Base-by-base conservation (phyloP, 495 filamentous ascomycete species). In the Daldinia concentrica region DNA sequence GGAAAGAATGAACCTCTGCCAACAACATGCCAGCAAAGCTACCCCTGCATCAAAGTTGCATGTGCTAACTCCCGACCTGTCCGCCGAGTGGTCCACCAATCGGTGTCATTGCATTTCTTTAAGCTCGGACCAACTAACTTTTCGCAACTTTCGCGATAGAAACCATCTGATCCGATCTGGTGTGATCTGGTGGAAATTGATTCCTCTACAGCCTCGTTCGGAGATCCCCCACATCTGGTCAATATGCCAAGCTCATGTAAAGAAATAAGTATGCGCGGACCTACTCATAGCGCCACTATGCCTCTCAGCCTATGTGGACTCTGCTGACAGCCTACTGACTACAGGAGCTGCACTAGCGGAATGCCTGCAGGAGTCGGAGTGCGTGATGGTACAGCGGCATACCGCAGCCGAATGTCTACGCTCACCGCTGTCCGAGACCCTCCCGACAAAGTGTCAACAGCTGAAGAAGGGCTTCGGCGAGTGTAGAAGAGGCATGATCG, bases 191-290 rank as follows among this genome's bases (percentile, higher is more conserved):
- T 50, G n/a, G 26, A 48, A 50, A 56, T 48, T 15, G 56, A 61
- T 41, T 17, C 6, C 32, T 48, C 32, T 54, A 37, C 22, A 43
- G 39, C 43, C 50, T 48, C 58, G 22, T 36, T 56, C 51, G 37
- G 62, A 58, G 27, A 34, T 61, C 19, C 24, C 27, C 37, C 34
- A n/a, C 32, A 52, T 32, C 52, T 34, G 36, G 59, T 70, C 81
- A 89, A 74, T 58, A 99, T 99, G 95, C 95, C 95, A 27, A 92
- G 90, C 78, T 97, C 94, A 64, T 99, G 95, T 85, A 92, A 92
- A 86, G 95, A 98, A 77, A 94, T 99, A 77, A 88, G 95, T 98
- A 87, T 75, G 90, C 83, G 29, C 52, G 64, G 39, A 51, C 24
- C 30, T 62, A 37, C 26, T 45, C 57, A 59, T 30, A 58, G 22